phyloP scores from a whole-genome alignment of 129 eudicot genomes.

The Cynara cardunculus region DNA sequence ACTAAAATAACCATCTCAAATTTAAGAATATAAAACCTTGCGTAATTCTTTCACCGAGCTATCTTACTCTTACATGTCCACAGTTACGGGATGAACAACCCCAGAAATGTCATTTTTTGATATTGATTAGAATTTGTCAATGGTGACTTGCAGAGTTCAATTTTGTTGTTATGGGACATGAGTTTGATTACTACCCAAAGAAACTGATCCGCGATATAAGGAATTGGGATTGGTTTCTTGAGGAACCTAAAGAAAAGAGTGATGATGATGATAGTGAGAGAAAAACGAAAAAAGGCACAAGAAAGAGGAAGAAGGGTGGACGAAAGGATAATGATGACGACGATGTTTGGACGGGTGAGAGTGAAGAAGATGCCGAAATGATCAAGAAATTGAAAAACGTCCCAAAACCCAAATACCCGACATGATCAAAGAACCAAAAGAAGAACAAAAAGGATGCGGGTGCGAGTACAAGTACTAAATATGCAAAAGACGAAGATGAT shows the following conservation, averaged over 20 bases:
- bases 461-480: conserved; percentile 8
- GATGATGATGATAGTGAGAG: conserved; percentile 47
- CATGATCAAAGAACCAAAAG: conserved; percentile 63
- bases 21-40: background rate
- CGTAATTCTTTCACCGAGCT: too few relatives aligned
- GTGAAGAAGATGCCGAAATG: conserved; percentile 57
- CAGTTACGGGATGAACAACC: background rate
- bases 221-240: conserved; percentile 84
- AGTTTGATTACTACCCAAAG: conserved; percentile 69
- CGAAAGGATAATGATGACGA: conserved; percentile 47
- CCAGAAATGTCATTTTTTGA: background rate
- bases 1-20: background rate
- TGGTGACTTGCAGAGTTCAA: conserved; percentile 54
- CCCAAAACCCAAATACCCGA: conserved; percentile 51
- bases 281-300: conserved; percentile 29
- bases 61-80: too few relatives aligned
- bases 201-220: conserved; percentile 45
- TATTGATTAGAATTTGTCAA: background rate
- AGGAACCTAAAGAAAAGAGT: conserved; percentile 44
- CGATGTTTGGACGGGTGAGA: conserved; percentile 76
- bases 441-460: conserved; percentile 23
- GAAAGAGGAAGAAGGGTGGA: conserved; percentile 51
- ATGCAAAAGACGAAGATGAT: conserved; percentile 28
- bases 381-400: conserved; percentile 36
- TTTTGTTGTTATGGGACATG: conserved; percentile 76